Evolutionary conservation across 2,329 filamentous ascomycete species (phyloP).

Genomic region (Colletotrichum gigasporum): DNA sequence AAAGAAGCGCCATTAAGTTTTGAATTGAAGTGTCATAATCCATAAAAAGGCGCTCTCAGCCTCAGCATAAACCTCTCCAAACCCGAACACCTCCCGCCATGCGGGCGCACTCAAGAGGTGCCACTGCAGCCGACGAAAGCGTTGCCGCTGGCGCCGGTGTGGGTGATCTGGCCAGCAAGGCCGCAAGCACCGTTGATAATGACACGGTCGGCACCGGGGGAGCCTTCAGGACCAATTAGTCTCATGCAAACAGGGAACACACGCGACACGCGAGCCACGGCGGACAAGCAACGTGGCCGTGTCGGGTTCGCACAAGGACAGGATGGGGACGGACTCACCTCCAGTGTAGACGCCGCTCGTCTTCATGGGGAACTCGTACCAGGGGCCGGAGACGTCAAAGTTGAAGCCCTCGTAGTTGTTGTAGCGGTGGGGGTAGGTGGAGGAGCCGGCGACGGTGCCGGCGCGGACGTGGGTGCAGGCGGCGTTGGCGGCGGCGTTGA

Average conservation of each 20-base stretch:
- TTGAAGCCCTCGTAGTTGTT: constrained; percentile 72
- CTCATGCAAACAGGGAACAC: not conserved
- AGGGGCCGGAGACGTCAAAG: constrained; percentile 66
- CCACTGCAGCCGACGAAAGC: constrained; percentile 65
- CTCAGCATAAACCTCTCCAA: no score
- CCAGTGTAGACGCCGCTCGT: constrained; percentile 66
- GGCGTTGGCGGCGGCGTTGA: constrained; percentile 58
- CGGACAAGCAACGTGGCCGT: not conserved
- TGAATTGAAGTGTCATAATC: not conserved
- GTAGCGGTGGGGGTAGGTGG: constrained; percentile 66
- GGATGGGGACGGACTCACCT: constrained; percentile 50
- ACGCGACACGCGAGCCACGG: no score
- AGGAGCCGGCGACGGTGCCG: constrained; percentile 46
- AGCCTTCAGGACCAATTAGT: constrained; percentile 48
- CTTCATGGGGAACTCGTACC: constrained; percentile 71
- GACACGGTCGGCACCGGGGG: constrained; percentile 73
- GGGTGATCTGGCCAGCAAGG: constrained; percentile 73
- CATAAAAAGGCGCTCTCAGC: not conserved
- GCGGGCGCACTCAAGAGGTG: not conserved
- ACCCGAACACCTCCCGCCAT: not conserved
- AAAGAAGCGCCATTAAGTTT: not conserved
- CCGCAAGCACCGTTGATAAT: constrained; percentile 67
- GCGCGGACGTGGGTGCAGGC: constrained; percentile 61
- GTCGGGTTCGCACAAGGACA: not conserved
- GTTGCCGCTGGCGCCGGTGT: constrained; percentile 76